Base-by-base conservation (phyloP, 257 asterid species). In the Przewalskia tangutica region DNA sequence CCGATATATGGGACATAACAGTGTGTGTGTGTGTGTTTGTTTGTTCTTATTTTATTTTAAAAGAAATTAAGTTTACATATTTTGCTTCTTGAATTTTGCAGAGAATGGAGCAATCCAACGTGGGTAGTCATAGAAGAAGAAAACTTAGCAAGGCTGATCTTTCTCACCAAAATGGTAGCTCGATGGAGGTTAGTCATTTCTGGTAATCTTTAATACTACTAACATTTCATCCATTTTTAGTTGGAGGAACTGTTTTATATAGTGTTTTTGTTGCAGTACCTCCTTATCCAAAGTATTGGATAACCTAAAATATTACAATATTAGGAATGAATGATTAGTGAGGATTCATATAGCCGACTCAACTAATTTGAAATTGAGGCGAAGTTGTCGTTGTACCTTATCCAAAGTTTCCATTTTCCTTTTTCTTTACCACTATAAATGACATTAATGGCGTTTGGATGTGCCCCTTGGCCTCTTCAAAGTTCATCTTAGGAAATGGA, bases 81-180 rank as follows among this genome's bases (percentile, higher is more conserved):
- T 85, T 75, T n/a, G 44, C 16, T 13, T 59, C 54, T 60, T 76
- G 68, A 60, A 82, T 77, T 67, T 86, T 86, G 89, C 93, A 94
- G 97, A 83, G 70, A 70, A 90, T 93, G 94, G 92, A 91, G 88
- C 88, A 67, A 75, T 85, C 81, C 6, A 85, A 89, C 81, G 85
- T 27, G 63, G 84, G 83, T 82, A 77, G 85, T 89, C 97, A 91
- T 73, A 86, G 92, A 78, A 88, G 97, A 84, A 88, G 91, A 85
- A 17, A 40, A 27, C n/a, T 8, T 60, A 27, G 16, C 7, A 44
- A 68, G 77, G 48, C 10, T 40, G 77, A 68, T 68, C 82, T 81
- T 77, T 87, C 91, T 67, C 86, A 84, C 53, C 88, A 87, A 23
- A 80, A 77, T 82, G 76, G 88, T 80, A 75, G 89, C 86, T 84